Conservation (phyloP, 2,329 filamentous ascomycete genomes). For the Diaporthe sp. region DNA sequence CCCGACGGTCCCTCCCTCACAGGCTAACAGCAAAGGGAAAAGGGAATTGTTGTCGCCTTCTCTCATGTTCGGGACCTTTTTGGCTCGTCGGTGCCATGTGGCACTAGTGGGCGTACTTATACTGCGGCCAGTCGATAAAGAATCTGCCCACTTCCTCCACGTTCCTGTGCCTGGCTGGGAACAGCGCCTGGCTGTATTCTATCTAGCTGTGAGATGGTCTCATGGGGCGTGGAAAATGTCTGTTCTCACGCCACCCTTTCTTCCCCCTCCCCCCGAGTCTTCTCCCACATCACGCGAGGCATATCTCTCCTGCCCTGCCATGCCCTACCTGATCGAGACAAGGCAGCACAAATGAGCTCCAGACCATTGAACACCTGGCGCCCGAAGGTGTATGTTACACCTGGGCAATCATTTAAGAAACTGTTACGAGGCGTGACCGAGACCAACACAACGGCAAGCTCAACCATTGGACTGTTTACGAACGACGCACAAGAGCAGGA, state of each 20-base stretch:
- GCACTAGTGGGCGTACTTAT: neutral
- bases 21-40: neutral
- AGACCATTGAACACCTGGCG: constrained; percentile 18
- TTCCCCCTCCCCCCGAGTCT: no score
- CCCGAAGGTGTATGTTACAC: neutral
- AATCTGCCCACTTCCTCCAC: constrained; percentile 2
- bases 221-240: neutral
- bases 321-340: neutral
- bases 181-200: constrained; percentile 15
- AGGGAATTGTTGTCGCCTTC: neutral
- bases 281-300: neutral
- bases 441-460: neutral
- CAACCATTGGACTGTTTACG: constrained; percentile 16
- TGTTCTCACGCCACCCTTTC: neutral
- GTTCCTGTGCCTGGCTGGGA: neutral
- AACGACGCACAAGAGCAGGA: constrained; percentile 3
- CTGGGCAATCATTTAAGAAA: neutral
- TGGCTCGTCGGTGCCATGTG: constrained; percentile 20
- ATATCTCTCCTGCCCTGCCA: neutral
- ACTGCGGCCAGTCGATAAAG: constrained; percentile 16
- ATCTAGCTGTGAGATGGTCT: neutral
- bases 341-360: constrained; percentile 3
- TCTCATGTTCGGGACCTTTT: constrained; percentile 29
- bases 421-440: constrained; percentile 3
- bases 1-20: constrained; percentile 11